Evolutionary conservation across 768 basidiomycete genomes (phyloP).

Genomic region (Krasilnikovozyma curviuscula): DNA sequence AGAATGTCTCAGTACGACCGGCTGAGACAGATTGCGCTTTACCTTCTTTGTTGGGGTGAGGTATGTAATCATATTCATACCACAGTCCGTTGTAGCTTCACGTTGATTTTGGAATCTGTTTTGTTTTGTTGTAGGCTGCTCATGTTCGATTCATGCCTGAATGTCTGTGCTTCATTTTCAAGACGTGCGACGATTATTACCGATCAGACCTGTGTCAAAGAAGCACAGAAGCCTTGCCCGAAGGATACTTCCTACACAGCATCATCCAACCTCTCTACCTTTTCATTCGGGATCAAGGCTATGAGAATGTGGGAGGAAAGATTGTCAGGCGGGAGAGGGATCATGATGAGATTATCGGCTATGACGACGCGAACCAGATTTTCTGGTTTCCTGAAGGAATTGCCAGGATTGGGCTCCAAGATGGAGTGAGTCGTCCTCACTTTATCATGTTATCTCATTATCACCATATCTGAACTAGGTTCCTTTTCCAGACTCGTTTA

Average conservation of each 20-base stretch:
- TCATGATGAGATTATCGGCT: slow-evolving; percentile 84
- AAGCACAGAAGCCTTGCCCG: slow-evolving; percentile 71
- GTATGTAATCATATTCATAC: too few species aligned
- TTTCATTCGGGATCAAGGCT: slow-evolving; percentile 91
- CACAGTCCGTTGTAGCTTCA: too few species aligned
- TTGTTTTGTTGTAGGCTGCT: slow-evolving; percentile 92
- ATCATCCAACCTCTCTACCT: slow-evolving; percentile 84
- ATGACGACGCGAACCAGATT: slow-evolving; percentile 93
- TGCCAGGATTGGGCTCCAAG: slow-evolving; percentile 62
- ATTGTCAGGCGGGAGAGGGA: slow-evolving; percentile 82
- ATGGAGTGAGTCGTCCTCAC: slow-evolving; percentile 58
- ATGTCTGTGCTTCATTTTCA: slow-evolving; percentile 97
- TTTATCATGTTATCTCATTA: too few species aligned
- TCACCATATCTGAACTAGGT: too few species aligned
- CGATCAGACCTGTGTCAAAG: slow-evolving; percentile 91
- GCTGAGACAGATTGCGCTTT: slow-evolving; percentile 82
- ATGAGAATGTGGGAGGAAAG: slow-evolving; percentile 83
- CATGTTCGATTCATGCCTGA: slow-evolving; percentile 92
- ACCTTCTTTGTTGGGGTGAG: slow-evolving; percentile 86
- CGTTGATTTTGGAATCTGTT: too few species aligned
- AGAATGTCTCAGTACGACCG: slow-evolving; percentile 96
- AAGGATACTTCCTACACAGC: slow-evolving; percentile 71
- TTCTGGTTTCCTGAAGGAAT: slow-evolving; percentile 99
- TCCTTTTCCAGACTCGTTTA: slow-evolving; percentile 65
- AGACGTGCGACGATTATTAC: slow-evolving; percentile 98